Percentiles rank a stretch among this genome's conserved stretches.
phyloP scores from a whole-genome alignment of 345 rosid genomes.

The Euclidium syriacum region DNA sequence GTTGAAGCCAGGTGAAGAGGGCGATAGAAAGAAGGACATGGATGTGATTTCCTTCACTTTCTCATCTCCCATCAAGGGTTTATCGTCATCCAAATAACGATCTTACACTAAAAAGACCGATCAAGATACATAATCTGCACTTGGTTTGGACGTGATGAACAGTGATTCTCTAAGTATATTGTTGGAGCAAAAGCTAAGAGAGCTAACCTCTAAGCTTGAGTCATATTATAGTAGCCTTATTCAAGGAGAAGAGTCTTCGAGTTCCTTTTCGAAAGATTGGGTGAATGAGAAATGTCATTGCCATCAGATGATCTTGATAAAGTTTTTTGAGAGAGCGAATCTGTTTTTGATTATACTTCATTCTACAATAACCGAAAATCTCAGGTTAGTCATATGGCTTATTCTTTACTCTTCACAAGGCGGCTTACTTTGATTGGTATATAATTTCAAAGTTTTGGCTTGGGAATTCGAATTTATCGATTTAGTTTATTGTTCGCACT shows the following conservation, averaged over 20 bases:
- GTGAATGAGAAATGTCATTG: conserved; percentile 20
- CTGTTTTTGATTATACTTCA: conserved; percentile 39
- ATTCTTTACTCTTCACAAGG: neutral
- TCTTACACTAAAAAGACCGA: conserved; percentile 20
- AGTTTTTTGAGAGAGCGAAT: conserved; percentile 24
- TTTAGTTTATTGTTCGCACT: neutral
- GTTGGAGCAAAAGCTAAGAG: conserved; percentile 75
- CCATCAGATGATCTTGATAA: conserved; percentile 37
- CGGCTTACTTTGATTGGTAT: neutral
- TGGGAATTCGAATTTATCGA: neutral
- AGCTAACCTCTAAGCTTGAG: conserved; percentile 58
- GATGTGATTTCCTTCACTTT: conserved; percentile 92
- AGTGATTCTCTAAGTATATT: conserved; percentile 55
- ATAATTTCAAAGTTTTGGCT: neutral
- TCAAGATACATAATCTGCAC: conserved; percentile 15
- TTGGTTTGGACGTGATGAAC: conserved; percentile 34
- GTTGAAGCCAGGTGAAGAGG: conserved; percentile 19
- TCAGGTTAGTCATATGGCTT: conserved; percentile 44
- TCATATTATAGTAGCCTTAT: conserved; percentile 45
- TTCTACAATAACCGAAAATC: conserved; percentile 32
- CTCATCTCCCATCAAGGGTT: conserved; percentile 64
- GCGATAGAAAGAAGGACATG: conserved; percentile 41
- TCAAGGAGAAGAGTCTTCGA: conserved; percentile 35
- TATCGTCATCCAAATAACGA: conserved; percentile 23
- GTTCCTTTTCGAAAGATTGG: conserved; percentile 38